Evolutionary conservation across 768 basidiomycete species (phyloP), one percentile per base, ranked within the genome.

Genomic region (Termitomyces sp.): DNA sequence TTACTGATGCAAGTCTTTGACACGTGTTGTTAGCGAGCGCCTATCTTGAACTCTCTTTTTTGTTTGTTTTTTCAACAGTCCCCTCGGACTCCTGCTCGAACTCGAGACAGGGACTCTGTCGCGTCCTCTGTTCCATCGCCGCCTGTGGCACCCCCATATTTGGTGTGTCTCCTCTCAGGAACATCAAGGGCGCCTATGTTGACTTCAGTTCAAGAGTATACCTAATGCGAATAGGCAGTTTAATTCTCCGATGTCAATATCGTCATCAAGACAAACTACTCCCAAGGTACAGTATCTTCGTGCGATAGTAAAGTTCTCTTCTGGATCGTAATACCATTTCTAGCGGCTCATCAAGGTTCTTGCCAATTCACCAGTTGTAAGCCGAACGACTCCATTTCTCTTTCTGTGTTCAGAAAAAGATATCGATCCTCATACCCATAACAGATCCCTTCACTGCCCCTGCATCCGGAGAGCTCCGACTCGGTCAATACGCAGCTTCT

Each of bases 1-100:
- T 64, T 26, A 27, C 58, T 54, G 34, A 64, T 43, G 65, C 47
- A 64, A 64, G 65, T 65, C 47, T 10, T 33, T 55, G 56, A 39
- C 53, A 56, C 44, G 47, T 59, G 43, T 32, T 22, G 22, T 34
- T 12, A 14, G 14, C 5, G 24, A 30, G 47, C 18, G 20, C 26
- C 50, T 18, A 56, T 30, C 2, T 36, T 51, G 39, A 51, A 27
- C 36, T 51, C 26, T 20, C 1, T 9, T 43, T 37, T 27, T 49
- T 33, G 30, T 30, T 30, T 30, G 3, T 30, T 30, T 52, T 26
- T 44, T 55, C 26, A 43, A 10, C 53, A 61, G 57, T 34, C 27
- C 16, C 44, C 53, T 54, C 20, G 5, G 5, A 36, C 34, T 4
- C 12, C 40, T 46, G 18, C 7, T 20, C 40, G 22, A 24, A 16